Evolutionary conservation across 306 rosid species (phyloP), one percentile per base, ranked within the genome.

Genomic region (Dryas drummondii): DNA sequence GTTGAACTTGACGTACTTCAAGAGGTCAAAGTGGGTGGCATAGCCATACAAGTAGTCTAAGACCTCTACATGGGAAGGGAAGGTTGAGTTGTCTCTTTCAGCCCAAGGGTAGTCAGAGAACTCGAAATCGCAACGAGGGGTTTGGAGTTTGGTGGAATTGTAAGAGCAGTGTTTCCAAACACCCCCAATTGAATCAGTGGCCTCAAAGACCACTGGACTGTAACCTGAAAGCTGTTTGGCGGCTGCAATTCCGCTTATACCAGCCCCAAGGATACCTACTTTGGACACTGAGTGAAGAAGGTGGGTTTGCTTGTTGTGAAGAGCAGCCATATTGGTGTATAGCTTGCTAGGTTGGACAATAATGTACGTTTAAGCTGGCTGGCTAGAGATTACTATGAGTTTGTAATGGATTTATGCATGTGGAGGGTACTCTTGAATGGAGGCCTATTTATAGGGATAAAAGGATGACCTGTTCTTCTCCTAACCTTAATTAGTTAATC

Each of bases 91-190:
- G 40, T 82, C 79, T 15, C 88, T 79, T 0, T 84, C 70, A 10
- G 84, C 85, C 90, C 96, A 90, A 2, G 92, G 92, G 64, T 80
- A 87, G 41, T 90, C 89, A 0, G 96, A 83, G 45, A 90, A 90
- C 70, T 87, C 89, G 37, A 69, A 90, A 68, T 90, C 87, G 26
- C 84, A 75, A 0, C 96, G 85, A 56, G 86, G 86, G 47, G 92
- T 83, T 58, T 90, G 96, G 64, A 90, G 96, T 22, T 80, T 86
- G 6, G 96, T 87, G 4, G 85, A 87, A 0, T 11, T 26, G 58
- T 71, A 90, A 40, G 88, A 74, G 52, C 96, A 87, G 58, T 90
- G 96, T 32, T 76, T 90, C 96, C 96, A 88, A 64, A 90, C 92
- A 6, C 96, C 96, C 1, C 96, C 96, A 5, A 90, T 82, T 0